These are phyloP conservation scores for Leishmania martiniquensis DNA, from an alignment of 208 protist genomes.

Conservation along the genomic window DNA sequence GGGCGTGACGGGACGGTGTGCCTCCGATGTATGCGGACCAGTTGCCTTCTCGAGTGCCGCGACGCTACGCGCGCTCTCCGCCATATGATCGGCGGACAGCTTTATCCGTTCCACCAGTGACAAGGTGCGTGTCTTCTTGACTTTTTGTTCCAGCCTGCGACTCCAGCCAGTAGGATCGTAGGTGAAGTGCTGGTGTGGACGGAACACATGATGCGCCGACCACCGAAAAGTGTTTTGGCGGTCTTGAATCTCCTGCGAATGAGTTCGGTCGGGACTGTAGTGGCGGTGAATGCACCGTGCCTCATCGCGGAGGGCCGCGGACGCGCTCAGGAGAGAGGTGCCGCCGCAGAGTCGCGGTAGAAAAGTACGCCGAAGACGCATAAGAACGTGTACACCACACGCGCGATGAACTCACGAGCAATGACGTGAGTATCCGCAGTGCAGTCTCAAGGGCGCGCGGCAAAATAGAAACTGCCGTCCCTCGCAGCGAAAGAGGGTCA, in stretches of 20 bases:
- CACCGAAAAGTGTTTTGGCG: constrained; percentile 78
- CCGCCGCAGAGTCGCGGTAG: not conserved
- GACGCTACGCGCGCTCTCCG: constrained; percentile 21
- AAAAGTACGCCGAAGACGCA: not conserved
- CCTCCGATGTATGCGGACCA: not conserved
- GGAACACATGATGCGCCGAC: constrained; percentile 58
- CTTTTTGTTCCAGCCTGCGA: constrained; percentile 50
- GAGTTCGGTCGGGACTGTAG: constrained; percentile 64
- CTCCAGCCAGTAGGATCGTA: constrained; percentile 85
- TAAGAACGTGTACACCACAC: not conserved
- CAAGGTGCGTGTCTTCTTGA: constrained; percentile 39
- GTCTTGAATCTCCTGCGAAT: constrained; percentile 74
- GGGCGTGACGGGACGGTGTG: not conserved
- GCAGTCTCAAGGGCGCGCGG: too few species aligned
- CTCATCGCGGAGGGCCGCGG: not conserved
- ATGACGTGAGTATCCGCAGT: too few species aligned
- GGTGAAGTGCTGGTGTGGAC: constrained; percentile 86
- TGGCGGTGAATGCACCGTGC: constrained; percentile 18
- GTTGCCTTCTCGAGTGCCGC: not conserved
- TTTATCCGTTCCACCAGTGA: constrained; percentile 54
- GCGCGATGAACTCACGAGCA: not conserved
- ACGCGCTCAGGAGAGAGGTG: not conserved
- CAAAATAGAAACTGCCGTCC: not conserved
- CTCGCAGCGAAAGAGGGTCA: too few species aligned
- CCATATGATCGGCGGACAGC: constrained; percentile 39